These are phyloP conservation scores for Citeromyces nyonsensis DNA, from an alignment of 805 yeast genomes.

Conservation along the genomic window DNA sequence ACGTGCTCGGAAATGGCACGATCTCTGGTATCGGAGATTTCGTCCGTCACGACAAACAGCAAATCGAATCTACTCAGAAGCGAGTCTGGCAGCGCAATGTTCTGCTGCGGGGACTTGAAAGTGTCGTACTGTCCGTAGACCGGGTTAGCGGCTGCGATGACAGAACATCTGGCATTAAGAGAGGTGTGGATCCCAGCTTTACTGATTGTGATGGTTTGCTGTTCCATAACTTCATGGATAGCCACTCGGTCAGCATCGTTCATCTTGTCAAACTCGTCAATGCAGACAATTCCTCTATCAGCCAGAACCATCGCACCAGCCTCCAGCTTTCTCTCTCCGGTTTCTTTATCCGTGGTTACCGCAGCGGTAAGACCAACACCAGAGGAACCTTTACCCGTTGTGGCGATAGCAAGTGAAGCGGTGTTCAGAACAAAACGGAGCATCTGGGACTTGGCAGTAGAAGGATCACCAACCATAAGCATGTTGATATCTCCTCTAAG, in stretches of 20 bases:
- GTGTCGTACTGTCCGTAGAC: conserved; percentile 94
- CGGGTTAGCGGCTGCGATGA: conserved; percentile 96
- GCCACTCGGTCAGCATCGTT: conserved; percentile 94
- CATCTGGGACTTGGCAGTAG: conserved; percentile 95
- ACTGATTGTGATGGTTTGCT: conserved; percentile 95
- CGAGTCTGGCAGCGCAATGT: conserved; percentile 94
- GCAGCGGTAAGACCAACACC: conserved; percentile 99
- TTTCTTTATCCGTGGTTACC: conserved; percentile 89
- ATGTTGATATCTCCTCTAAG: conserved; percentile 95
- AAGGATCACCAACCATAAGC: conserved; percentile 96
- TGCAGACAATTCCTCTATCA: conserved; percentile 93
- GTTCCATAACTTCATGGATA: conserved; percentile 99
- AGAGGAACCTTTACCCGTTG: conserved; percentile 98
- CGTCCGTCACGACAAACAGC: conserved; percentile 91
- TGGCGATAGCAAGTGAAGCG: conserved; percentile 90
- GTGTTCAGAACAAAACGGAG: conserved; percentile 88
- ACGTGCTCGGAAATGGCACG: conserved; percentile 89
- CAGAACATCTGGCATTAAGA: conserved; percentile 90
- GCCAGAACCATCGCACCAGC: conserved; percentile 99
- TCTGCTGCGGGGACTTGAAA: conserved; percentile 90
- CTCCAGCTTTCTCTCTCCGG: conserved; percentile 91
- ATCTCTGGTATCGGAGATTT: conserved; percentile 73
- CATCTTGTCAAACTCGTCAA: conserved; percentile 98
- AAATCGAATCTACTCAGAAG: conserved; percentile 92
- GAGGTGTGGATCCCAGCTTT: conserved; percentile 98